Evolutionary conservation across 139 green algal species (phyloP), one percentile per base, ranked within the genome.

Genomic region (Cymbomonas tetramitiformis): DNA sequence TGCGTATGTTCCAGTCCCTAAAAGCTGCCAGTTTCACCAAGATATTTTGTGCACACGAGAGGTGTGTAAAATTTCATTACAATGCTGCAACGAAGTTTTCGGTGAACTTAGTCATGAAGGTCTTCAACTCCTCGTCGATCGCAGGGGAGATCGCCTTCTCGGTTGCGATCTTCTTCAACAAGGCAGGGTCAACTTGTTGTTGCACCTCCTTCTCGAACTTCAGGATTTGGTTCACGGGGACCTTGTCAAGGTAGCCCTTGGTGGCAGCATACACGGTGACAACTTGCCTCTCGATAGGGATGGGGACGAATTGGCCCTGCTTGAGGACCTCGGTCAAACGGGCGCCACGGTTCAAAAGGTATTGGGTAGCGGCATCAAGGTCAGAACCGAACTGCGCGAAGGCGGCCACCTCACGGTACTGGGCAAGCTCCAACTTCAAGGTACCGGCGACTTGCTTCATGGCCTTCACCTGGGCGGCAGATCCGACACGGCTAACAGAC

Each of bases 351-450:
- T 88, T 83, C 63, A 94, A 78, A 34, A 88, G 67, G 69, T 87
- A 86, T 75, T 93, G 79, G 24, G 82, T 94, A 51, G 84, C 75
- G 8, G 78, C 78, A 53, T 94, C 86, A 21, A 94, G 60, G 72
- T 94, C 83, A 7, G 81, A 93, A 44, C 78, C 83, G 64, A 94
- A 94, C 71, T 93, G 83, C 26, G 83, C 79, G 67, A 94, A 94
- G 4, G 82, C 85, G 21, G 75, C 83, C 28, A 93, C 75, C 69
- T 93, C 83, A 66, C 78, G 71, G 75, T 88, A 94, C 70, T 94
- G 85, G 3, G 83, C 85, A 30, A 90, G 58, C 72, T 90, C 82
- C 30, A 86, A 67, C 68, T 88, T 88, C 32, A 86, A 61, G 7
- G 54, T 74, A 46, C 75, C 75, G 24, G 69, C 64, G 26, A 90